These are phyloP conservation scores for Globisporangium middletonii DNA, from an alignment of 352 stramenopile genomes.

Conservation along the genomic window DNA sequence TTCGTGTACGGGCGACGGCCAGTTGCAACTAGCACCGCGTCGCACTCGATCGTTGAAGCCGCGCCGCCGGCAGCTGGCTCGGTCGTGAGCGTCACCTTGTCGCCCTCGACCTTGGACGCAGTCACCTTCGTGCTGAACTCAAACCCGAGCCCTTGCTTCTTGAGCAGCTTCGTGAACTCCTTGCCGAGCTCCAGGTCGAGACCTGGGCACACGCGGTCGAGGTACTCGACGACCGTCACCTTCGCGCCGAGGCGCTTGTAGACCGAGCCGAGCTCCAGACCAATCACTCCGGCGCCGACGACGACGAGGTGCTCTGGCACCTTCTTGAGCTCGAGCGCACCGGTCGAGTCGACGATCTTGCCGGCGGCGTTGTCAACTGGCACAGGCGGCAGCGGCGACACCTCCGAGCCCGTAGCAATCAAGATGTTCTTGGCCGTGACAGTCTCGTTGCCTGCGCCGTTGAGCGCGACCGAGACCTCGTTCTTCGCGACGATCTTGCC, in stretches of 20 bases:
- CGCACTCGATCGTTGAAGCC: conserved; percentile 54
- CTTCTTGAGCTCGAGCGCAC: conserved; percentile 90
- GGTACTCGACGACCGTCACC: conserved; percentile 98
- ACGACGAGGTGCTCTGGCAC: conserved; percentile 96
- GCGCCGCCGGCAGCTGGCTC: conserved; percentile 80
- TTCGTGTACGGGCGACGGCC: conserved; percentile 95
- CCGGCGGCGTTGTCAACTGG: conserved; percentile 95
- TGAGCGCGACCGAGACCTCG: conserved; percentile 89
- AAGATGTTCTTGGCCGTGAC: conserved; percentile 98
- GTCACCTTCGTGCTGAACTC: conserved; percentile 97
- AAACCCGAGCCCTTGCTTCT: conserved; percentile 99
- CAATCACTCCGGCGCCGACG: conserved; percentile 97
- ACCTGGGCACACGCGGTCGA: conserved; percentile 90
- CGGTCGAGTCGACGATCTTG: conserved; percentile 99
- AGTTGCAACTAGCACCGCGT: conserved; percentile 79
- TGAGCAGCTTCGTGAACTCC: conserved; percentile 96
- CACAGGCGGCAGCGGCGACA: conserved; percentile 92
- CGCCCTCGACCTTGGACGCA: conserved; percentile 85
- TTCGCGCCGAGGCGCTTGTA: conserved; percentile 94
- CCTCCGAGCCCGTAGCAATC: conserved; percentile 85
- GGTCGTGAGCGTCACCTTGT: conserved; percentile 94
- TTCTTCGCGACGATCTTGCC: conserved; percentile 93
- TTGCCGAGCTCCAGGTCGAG: conserved; percentile 95
- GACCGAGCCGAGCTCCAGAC: conserved; percentile 97
- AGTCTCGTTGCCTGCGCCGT: conserved; percentile 87